A percentile compares a stretch with the other conserved stretches of the same genome.
Conservation (phyloP, 345 rosid genomes). For the Moricandia moricandioides region DNA sequence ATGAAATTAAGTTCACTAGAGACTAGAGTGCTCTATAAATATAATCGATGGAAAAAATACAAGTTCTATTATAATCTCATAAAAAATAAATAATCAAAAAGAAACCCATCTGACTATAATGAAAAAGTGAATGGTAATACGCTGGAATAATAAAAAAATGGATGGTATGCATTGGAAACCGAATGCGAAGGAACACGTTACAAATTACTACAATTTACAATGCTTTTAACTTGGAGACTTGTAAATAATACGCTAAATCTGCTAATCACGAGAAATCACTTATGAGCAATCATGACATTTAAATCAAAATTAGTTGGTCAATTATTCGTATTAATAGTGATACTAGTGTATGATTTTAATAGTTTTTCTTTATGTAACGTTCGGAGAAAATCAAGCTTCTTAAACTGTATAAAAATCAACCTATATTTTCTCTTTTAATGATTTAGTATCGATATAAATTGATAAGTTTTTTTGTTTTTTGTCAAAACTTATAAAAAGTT, state of each 20-base stretch:
- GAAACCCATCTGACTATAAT: neutral
- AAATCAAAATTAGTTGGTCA: slow-evolving; percentile 16
- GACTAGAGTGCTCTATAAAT: neutral
- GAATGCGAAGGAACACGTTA: slow-evolving; percentile 28
- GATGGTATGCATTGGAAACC: neutral
- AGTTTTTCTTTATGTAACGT: slow-evolving; percentile 6
- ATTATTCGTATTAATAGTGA: slow-evolving; percentile 12
- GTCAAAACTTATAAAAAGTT: neutral
- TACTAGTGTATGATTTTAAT: neutral
- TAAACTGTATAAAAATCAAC: neutral
- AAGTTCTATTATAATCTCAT: neutral
- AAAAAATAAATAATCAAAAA: neutral
- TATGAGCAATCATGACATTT: slow-evolving; percentile 28
- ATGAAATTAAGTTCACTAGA: neutral
- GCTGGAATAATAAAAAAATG: neutral
- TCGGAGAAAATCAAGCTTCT: slow-evolving; percentile 15
- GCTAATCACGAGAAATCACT: slow-evolving; percentile 36
- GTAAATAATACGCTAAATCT: slow-evolving; percentile 19
- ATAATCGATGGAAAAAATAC: neutral
- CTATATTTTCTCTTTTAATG: neutral
- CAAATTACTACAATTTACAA: slow-evolving; percentile 24
- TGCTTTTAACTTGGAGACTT: slow-evolving; percentile 26
- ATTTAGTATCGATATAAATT: neutral
- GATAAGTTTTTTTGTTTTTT: neutral
- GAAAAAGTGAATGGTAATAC: neutral